Conservation (phyloP, 2,329 filamentous ascomycete species). For the Ampelomyces quisqualis region DNA sequence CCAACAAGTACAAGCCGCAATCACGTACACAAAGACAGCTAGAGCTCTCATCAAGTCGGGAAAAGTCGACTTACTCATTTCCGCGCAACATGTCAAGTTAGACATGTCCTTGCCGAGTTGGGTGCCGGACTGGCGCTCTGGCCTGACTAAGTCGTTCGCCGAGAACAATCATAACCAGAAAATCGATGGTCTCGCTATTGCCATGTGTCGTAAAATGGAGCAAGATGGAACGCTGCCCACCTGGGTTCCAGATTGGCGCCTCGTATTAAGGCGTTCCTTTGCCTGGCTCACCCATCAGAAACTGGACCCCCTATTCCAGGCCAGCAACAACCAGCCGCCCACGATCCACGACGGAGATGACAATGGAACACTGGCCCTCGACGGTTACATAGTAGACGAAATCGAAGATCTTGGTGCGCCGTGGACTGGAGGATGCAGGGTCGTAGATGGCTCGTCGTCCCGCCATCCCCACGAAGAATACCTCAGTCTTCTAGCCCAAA, state of each 20-base stretch:
- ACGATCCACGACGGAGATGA: not conserved
- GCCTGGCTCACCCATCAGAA: not conserved
- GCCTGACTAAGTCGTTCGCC: not conserved
- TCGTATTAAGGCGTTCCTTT: not conserved
- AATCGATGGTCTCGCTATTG: not conserved
- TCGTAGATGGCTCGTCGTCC: not conserved
- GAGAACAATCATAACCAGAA: not conserved
- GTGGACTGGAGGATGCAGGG: not conserved
- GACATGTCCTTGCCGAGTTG: constrained; percentile 2
- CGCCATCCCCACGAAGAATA: not conserved
- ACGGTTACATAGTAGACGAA: constrained; percentile 1
- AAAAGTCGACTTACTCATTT: constrained; percentile 1
- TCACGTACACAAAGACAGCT: not conserved
- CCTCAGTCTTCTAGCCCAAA: not conserved
- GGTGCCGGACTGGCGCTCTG: not conserved
- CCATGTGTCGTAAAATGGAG: not conserved
- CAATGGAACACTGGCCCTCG: not conserved
- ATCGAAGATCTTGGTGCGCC: constrained; percentile 1
- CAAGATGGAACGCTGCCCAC: not conserved
- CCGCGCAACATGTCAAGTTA: constrained; percentile 1
- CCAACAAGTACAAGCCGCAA: not conserved
- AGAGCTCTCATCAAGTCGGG: not conserved
- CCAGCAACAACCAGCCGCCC: not conserved
- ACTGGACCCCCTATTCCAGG: not conserved
- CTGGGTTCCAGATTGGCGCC: not conserved